These are phyloP conservation scores for Chaetomiaceae sp. DNA, from an alignment of 2,329 filamentous ascomycete genomes.

Conservation along the genomic window DNA sequence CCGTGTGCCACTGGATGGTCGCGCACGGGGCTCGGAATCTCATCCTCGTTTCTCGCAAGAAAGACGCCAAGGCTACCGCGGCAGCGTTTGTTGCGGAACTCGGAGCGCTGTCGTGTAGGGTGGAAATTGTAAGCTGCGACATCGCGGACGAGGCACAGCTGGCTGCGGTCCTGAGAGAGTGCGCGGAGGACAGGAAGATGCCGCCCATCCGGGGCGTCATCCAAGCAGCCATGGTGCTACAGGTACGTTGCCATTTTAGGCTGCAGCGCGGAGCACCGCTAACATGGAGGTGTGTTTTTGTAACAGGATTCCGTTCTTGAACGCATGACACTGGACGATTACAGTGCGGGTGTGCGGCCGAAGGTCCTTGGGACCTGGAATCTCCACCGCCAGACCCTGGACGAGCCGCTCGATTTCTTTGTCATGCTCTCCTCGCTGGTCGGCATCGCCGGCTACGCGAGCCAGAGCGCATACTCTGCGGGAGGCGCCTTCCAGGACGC, in stretches of 20 bases:
- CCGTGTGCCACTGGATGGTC: conserved; percentile 27
- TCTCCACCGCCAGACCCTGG: conserved; percentile 23
- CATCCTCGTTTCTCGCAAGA: conserved; percentile 27
- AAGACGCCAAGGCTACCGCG: conserved; percentile 24
- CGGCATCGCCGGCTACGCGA: conserved; percentile 30
- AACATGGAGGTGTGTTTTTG: neutral
- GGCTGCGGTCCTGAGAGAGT: conserved; percentile 20
- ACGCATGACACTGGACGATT: conserved; percentile 34
- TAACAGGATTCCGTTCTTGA: conserved; percentile 28
- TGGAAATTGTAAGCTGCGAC: conserved; percentile 24
- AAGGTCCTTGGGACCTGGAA: conserved; percentile 41
- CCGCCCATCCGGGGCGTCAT: conserved; percentile 35
- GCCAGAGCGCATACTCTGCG: conserved; percentile 37
- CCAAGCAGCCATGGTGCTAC: conserved; percentile 37
- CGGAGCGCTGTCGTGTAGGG: conserved; percentile 19
- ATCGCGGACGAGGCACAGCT: conserved; percentile 28
- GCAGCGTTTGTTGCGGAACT: conserved; percentile 17
- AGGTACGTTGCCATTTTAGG: conserved; percentile 17
- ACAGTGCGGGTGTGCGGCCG: conserved; percentile 30
- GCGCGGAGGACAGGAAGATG: conserved; percentile 12
- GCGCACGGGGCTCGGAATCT: conserved; percentile 28
- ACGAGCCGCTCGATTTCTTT: conserved; percentile 35
- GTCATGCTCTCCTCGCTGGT: conserved; percentile 33
- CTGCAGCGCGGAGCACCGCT: no score
- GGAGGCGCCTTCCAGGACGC: conserved; percentile 33